A percentile compares a stretch with the other conserved stretches of the same genome.
phyloP scores from a whole-genome alignment of 2,329 filamentous ascomycete genomes.

The Nectriaceae sp. region DNA sequence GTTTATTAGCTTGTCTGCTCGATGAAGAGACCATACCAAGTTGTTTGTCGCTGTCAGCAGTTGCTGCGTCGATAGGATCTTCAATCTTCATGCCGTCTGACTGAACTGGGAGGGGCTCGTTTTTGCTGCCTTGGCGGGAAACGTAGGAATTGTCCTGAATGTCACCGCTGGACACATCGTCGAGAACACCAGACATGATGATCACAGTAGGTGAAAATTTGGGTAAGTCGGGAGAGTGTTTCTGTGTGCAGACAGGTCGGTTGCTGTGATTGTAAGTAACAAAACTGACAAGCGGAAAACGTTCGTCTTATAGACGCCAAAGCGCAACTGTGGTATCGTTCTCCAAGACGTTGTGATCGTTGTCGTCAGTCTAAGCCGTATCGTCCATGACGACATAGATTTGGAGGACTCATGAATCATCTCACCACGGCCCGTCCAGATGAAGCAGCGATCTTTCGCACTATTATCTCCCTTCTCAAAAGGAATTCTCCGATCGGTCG shows the following conservation, averaged over 20 bases:
- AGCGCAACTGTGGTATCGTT: background rate
- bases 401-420: constrained; percentile 1
- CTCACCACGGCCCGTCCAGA: background rate
- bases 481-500: background rate
- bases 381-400: constrained; percentile 1
- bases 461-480: background rate
- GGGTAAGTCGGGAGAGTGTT: background rate
- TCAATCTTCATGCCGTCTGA: constrained; percentile 34
- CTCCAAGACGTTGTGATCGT: background rate
- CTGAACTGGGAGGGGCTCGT: constrained; percentile 34
- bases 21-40: constrained; percentile 29
- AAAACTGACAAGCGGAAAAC: background rate
- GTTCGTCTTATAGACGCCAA: background rate
- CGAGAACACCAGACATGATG: background rate
- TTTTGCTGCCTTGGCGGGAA: constrained; percentile 33
- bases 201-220: background rate
- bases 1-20: background rate
- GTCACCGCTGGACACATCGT: constrained; percentile 3
- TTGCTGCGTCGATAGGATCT: constrained; percentile 32
- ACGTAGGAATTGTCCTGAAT: constrained; percentile 27
- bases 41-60: constrained; percentile 30
- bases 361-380: background rate
- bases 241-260: background rate
- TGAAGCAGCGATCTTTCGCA: background rate
- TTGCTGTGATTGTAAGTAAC: too few species aligned